These are phyloP conservation scores for Lepidopterella palustris DNA, from an alignment of 495 filamentous ascomycete species.

Conservation along the genomic window DNA sequence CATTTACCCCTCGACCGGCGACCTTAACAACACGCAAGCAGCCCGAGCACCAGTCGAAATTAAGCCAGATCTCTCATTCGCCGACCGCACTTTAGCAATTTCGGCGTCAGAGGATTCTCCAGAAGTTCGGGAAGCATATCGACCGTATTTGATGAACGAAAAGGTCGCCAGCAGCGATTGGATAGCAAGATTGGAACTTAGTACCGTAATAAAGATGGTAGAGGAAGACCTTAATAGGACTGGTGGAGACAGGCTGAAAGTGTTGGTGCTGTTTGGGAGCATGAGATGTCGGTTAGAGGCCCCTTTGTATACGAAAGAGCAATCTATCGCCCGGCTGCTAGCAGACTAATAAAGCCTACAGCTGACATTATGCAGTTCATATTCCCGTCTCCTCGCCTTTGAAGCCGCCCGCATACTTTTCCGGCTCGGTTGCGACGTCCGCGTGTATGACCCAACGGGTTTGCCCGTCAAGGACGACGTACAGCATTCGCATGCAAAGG, in stretches of 20 bases:
- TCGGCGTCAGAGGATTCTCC: constrained; percentile 42
- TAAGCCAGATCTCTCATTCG: constrained; percentile 26
- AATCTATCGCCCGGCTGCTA: neutral
- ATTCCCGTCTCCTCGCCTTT: constrained; percentile 54
- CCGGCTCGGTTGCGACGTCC: constrained; percentile 61
- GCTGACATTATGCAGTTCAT: constrained; percentile 42
- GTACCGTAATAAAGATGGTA: constrained; percentile 49
- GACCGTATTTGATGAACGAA: constrained; percentile 50
- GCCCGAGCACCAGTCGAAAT: constrained; percentile 21
- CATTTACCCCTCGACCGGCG: constrained; percentile 23
- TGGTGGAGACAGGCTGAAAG: constrained; percentile 46
- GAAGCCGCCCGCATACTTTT: constrained; percentile 59
- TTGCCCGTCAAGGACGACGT: constrained; percentile 60
- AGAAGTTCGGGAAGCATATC: constrained; percentile 46
- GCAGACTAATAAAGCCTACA: neutral
- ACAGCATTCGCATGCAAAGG: constrained; percentile 52
- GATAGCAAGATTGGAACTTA: constrained; percentile 51
- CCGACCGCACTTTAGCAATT: constrained; percentile 40
- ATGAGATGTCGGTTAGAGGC: constrained; percentile 42
- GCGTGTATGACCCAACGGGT: constrained; percentile 55
- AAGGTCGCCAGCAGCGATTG: constrained; percentile 42
- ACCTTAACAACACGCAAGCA: constrained; percentile 40
- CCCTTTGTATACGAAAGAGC: neutral
- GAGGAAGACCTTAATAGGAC: constrained; percentile 40
- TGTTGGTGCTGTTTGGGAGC: constrained; percentile 60